A percentile compares a stretch with the other conserved stretches of the same genome.
These are phyloP conservation scores for Apiospora phragmitis DNA, from an alignment of 2,329 filamentous ascomycete species.

Conservation along the genomic window DNA sequence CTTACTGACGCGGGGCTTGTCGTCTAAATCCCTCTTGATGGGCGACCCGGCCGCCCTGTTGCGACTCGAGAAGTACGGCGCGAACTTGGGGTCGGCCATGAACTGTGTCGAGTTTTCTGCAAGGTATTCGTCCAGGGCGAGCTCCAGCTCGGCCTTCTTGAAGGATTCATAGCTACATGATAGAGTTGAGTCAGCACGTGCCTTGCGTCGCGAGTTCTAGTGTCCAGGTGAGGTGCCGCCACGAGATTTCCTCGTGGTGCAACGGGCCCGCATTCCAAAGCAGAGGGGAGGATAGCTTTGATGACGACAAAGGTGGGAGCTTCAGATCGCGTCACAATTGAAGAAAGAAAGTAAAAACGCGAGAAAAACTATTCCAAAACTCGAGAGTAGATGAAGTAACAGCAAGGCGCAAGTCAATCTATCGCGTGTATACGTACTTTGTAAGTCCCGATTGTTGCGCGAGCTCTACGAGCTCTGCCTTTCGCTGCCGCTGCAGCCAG, in stretches of 20 bases:
- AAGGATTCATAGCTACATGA: constrained; percentile 62
- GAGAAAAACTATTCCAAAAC: neutral
- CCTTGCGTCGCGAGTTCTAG: constrained; percentile 7
- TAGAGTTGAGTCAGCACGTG: constrained; percentile 23
- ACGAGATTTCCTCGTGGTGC: constrained; percentile 20
- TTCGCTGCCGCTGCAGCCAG: constrained; percentile 81
- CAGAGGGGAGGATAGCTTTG: neutral
- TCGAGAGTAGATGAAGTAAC: neutral
- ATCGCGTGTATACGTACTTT: constrained; percentile 59
- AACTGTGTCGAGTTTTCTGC: constrained; percentile 67
- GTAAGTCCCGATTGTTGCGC: constrained; percentile 70
- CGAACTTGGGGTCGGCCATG: constrained; percentile 62
- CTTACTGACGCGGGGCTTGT: constrained; percentile 23
- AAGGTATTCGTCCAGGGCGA: constrained; percentile 72
- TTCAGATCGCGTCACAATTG: neutral
- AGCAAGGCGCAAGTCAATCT: neutral
- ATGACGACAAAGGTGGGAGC: neutral
- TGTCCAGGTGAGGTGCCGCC: constrained; percentile 21
- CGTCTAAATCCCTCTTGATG: constrained; percentile 32
- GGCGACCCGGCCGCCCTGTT: constrained; percentile 60
- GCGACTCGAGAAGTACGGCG: constrained; percentile 75
- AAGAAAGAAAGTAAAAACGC: constrained; percentile 10
- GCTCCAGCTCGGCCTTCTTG: constrained; percentile 79
- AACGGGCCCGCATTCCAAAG: constrained; percentile 20
- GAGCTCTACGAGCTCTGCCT: constrained; percentile 74